A percentile compares a stretch with the other conserved stretches of the same genome.
These are phyloP conservation scores for Candida sojae DNA, from an alignment of 1,139 yeast genomes.

Conservation along the genomic window DNA sequence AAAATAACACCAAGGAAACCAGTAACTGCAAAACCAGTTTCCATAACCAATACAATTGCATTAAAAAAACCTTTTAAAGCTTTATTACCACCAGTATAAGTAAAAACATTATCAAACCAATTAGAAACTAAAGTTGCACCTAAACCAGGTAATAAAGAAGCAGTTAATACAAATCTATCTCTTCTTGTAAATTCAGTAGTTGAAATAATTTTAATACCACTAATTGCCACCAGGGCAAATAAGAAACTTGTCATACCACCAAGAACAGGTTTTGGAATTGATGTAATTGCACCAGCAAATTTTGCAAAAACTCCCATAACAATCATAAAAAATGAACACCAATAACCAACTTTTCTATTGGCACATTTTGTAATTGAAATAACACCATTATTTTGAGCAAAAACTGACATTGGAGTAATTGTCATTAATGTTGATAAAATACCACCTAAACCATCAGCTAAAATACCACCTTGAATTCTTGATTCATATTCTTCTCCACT, in stretches of 20 bases:
- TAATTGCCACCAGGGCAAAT: slow-evolving; percentile 85
- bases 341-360: slow-evolving; percentile 79
- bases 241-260: slow-evolving; percentile 94
- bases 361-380: slow-evolving; percentile 91
- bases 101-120: slow-evolving; percentile 78
- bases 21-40: slow-evolving; percentile 83
- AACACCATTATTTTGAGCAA: slow-evolving; percentile 94
- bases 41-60: slow-evolving; percentile 82
- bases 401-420: slow-evolving; percentile 81
- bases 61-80: slow-evolving; percentile 70
- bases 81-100: slow-evolving; percentile 68
- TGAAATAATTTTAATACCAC: slow-evolving; percentile 81
- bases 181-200: slow-evolving; percentile 79
- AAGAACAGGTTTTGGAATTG: slow-evolving; percentile 81
- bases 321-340: slow-evolving; percentile 82
- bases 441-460: slow-evolving; percentile 80
- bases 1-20: slow-evolving; percentile 76
- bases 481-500: slow-evolving; percentile 81
- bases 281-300: slow-evolving; percentile 84
- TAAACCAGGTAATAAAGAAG: slow-evolving; percentile 72
- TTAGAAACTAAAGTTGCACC: slow-evolving; percentile 74
- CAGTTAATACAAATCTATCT: slow-evolving; percentile 81
- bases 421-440: slow-evolving; percentile 72
- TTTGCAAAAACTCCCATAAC: slow-evolving; percentile 87
- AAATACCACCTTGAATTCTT: slow-evolving; percentile 87